Evolutionary conservation across 2,329 filamentous ascomycete species (phyloP), one percentile per base, ranked within the genome.

Genomic region (Fusarium cyanostomum): DNA sequence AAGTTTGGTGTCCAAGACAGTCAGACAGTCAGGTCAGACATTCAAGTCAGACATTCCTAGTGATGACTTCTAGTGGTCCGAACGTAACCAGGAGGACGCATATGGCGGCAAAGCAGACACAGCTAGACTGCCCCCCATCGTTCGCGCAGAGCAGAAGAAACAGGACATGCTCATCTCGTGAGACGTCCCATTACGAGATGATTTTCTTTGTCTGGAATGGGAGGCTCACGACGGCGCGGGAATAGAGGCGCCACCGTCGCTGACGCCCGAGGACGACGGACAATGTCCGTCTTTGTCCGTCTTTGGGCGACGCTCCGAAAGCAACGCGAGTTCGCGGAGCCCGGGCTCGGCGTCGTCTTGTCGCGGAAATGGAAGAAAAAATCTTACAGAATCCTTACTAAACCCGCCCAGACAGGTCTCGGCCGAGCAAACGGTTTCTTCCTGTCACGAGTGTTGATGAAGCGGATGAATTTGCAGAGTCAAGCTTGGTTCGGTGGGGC

Each of bases 401-500:
- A 55, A 39, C 4, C 6, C 21, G 21, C 21, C n/a, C n/a, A n/a
- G n/a, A n/a, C 44, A 28, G 39, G 33, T 66, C 52, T 66, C 58
- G 62, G 62, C 62, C 62, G 62, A 64, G 45, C 43, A 15, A 39
- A 15, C 27, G 12, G 28, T 37, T 11, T 37, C 35, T 56, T 15
- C 26, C 38, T 18, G 57, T 65, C 62, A 65, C 62, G 62, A 59
- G 62, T 42, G 5, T 37, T 26, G 37, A 30, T 62, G 58, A 27
- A 56, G 62, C 48, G 61, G 46, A 37, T 52, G 28, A 37, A 43
- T 48, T 34, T 21, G 21, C 28, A 52, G 51, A 52, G 56, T 43
- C 59, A 54, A 30, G 39, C 15, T 30, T 27, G 24, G 16, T 18
- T 12, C 30, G 37, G 49, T 43, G 49, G 38, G 38, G 16, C 49